These are phyloP conservation scores for Dorcoceras hygrometricum DNA, from an alignment of 257 asterid genomes.

Conservation along the genomic window DNA sequence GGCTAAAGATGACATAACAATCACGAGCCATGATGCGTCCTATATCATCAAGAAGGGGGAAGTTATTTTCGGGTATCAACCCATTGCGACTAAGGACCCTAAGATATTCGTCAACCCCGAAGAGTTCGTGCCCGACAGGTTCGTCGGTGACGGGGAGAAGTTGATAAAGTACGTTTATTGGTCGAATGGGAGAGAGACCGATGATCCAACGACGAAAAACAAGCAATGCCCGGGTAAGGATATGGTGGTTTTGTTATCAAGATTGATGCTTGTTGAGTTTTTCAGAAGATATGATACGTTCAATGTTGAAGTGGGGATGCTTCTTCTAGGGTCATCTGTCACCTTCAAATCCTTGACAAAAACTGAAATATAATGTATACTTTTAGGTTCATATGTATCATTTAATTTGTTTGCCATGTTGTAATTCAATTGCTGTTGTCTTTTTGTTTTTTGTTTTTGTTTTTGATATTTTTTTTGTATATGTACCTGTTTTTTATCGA, in stretches of 20 bases:
- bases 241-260: conserved; percentile 25
- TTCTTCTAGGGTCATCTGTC: neutral
- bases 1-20: conserved; percentile 26
- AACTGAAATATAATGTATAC: neutral
- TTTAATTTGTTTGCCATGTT: neutral
- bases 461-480: too few species aligned
- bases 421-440: too few species aligned
- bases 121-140: conserved; percentile 26
- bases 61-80: conserved; percentile 30
- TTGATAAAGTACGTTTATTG: conserved; percentile 29
- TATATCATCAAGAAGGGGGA: conserved; percentile 31
- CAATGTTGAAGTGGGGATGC: neutral
- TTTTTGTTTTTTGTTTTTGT: too few species aligned
- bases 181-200: conserved; percentile 34
- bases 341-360: neutral
- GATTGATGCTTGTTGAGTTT: conserved; percentile 29
- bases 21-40: conserved; percentile 18
- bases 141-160: conserved; percentile 28
- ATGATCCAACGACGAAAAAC: conserved; percentile 12
- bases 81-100: conserved; percentile 28
- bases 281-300: conserved; percentile 29
- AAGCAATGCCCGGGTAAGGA: conserved; percentile 35
- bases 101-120: conserved; percentile 17
- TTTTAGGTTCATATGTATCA: neutral
- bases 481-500: too few species aligned